Percentiles rank a stretch among this genome's conserved stretches.
phyloP scores from a whole-genome alignment of 2,329 filamentous ascomycete species.

The Thermochaetoides dissita region DNA sequence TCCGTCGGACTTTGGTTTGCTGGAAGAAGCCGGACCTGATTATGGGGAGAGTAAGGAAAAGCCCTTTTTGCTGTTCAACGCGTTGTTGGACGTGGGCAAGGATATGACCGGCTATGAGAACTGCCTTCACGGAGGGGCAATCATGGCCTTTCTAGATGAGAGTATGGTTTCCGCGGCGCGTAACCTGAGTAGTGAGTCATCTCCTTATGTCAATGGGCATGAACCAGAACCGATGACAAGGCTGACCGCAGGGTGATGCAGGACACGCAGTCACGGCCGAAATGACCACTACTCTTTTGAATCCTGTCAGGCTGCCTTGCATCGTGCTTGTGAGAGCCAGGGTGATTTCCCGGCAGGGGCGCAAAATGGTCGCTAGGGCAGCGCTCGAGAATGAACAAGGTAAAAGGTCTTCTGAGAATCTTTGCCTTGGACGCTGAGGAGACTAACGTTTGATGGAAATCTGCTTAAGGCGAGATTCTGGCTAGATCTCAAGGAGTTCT shows the following conservation, averaged over 20 bases:
- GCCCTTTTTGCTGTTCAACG: conserved; percentile 12
- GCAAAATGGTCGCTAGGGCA: conserved; percentile 10
- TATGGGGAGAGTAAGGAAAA: conserved; percentile 7
- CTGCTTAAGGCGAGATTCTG: too few species aligned
- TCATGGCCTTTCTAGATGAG: conserved; percentile 11
- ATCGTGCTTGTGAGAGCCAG: conserved; percentile 9
- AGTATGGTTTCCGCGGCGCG: conserved; percentile 11
- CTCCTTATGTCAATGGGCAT: not conserved
- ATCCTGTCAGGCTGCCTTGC: conserved; percentile 8
- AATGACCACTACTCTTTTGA: conserved; percentile 7
- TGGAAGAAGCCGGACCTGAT: not conserved
- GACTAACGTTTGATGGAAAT: too few species aligned
- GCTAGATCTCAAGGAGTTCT: too few species aligned
- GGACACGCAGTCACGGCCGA: conserved; percentile 8
- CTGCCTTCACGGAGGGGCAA: conserved; percentile 10
- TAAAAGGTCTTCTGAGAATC: not conserved
- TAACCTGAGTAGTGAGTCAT: conserved; percentile 6
- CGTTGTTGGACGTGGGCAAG: conserved; percentile 13
- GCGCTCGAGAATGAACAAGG: conserved; percentile 11
- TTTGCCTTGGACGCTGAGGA: too few species aligned
- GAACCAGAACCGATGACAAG: too few species aligned
- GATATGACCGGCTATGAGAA: conserved; percentile 8
- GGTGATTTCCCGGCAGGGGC: conserved; percentile 8
- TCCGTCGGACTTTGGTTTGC: too few species aligned
- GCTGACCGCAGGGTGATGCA: not conserved